Evolutionary conservation across 164 flowering plant genomes (phyloP), one percentile per base, ranked within the genome.

Genomic region (Stephania yunnanensis): DNA sequence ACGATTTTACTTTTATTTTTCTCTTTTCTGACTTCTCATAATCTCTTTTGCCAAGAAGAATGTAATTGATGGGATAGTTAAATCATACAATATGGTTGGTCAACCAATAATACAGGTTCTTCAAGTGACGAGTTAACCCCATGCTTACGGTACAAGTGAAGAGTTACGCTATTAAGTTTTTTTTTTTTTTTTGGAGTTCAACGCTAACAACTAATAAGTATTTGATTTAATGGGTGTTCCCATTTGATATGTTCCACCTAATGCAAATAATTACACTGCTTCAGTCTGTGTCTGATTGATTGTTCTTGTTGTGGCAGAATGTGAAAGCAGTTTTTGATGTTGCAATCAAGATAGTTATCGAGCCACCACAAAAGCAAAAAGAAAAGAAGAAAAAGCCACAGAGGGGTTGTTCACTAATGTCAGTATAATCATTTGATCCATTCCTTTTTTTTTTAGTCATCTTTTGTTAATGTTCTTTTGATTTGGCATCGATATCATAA

Each of bases 301-400:
- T 29, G 65, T 72, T 61, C 69, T 64, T 6, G 68, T 25, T 69
- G 75, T 79, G 76, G 70, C 88, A 0, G 99, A 93, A 95, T 80
- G 98, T 95, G 74, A 95, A 95, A 86, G 92, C 93, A n/a, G 97
- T 93, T 73, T 95, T 95, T 81, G 99, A 95, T 88, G n/a, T n/a
- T n/a, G n/a, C 90, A 72, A 95, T 95, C 86, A 91, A 77, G 81
- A 97, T 91, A 74, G 99, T 95, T 8, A 90, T 95, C 87, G 93
- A 91, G 83, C 99, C 98, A 58, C 90, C 91, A 36, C 91, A 83
- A 75, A 92, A 86, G 75, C 92, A 82, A 71, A 91, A 88, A 81
- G 92, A 88, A 82, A 89, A 92, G 88, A 91, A 89, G 89, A 90
- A 89, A 83, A 89, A 88, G 82, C 84, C 78, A 55, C 87, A 77